Conservation (phyloP, 495 filamentous ascomycete genomes). For the Lasiosphaeria miniovina region DNA sequence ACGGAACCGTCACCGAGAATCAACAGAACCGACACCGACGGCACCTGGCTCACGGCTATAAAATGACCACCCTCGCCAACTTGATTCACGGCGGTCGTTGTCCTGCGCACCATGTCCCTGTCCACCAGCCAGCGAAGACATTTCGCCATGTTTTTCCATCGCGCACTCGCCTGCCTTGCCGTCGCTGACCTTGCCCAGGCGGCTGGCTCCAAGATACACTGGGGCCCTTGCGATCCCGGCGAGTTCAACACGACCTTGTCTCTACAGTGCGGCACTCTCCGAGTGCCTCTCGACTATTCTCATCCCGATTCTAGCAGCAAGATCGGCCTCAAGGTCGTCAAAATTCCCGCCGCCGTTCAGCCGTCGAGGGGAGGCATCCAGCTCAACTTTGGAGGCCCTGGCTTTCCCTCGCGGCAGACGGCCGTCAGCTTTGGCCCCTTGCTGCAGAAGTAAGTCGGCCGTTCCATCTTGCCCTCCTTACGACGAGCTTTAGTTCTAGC, state of each 20-base stretch:
- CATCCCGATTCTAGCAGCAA: conserved; percentile 28
- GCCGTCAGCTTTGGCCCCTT: conserved; percentile 15
- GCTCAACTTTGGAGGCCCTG: conserved; percentile 48
- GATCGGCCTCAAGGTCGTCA: conserved; percentile 34
- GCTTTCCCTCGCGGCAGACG: conserved; percentile 21
- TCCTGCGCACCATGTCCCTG: too few species aligned
- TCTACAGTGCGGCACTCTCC: conserved; percentile 36
- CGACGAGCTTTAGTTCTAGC: too few species aligned
- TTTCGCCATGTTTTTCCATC: too few species aligned
- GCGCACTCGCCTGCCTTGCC: neutral
- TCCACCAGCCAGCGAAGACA: too few species aligned
- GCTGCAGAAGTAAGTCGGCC: neutral
- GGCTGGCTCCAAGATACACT: neutral
- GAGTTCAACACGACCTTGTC: conserved; percentile 10
- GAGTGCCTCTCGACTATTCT: conserved; percentile 45
- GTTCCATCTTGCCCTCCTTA: too few species aligned
- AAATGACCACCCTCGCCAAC: too few species aligned
- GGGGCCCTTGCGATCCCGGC: conserved; percentile 1
- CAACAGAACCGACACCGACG: too few species aligned
- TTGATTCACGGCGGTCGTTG: too few species aligned
- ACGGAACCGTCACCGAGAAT: too few species aligned
- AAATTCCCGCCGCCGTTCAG: conserved; percentile 27
- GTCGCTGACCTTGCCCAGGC: neutral
- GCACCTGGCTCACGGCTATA: too few species aligned
- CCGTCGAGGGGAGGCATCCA: conserved; percentile 41